Evolutionary conservation across 2,329 filamentous ascomycete genomes (phyloP), one percentile per base, ranked within the genome.

Genomic region (Dothistroma pini): DNA sequence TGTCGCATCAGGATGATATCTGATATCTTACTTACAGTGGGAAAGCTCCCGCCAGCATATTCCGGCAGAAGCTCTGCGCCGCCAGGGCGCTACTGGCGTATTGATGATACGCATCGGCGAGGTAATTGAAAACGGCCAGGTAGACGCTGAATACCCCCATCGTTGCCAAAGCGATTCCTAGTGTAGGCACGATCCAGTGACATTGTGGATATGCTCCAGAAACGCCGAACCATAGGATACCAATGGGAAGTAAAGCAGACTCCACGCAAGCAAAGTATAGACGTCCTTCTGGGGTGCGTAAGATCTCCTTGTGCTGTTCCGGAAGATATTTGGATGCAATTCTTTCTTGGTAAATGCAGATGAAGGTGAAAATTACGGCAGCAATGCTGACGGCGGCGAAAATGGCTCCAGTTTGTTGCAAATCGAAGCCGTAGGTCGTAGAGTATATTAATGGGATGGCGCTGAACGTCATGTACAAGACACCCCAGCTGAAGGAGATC

Each of bases 111-210:
- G 88, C 88, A 72, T 97, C 93, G 21, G 92, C 91, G 1, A 97
- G 82, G 69, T 96, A 97, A 73, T 97, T 97, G 78, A 97, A 96
- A 0, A 91, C 90, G 2, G 92, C 88, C 0, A 97, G 82, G 71
- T 96, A 96, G 38, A 97, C 86, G 47, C 86, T 88, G 74, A 91
- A 93, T 66, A 97, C 96, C 31, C 93, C 89, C 80, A 93, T 89
- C 0, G 89, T 93, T 0, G 91, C 87, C 61, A 91, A 84, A 0
- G 82, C 85, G 35, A 96, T 81, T 0, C 86, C 88, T 2, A 93
- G 75, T 0, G 86, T 77, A 0, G 91, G 90, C 0, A 85, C 84
- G 58, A 91, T 87, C 89, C 89, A 93, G 65, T 85, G 89, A 1
- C 87, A 80, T 0, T 78, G 79, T 0, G 81, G 73, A 60, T 80